These are phyloP conservation scores for Tuber magnatum DNA, from an alignment of 495 filamentous ascomycete species.

Conservation along the genomic window DNA sequence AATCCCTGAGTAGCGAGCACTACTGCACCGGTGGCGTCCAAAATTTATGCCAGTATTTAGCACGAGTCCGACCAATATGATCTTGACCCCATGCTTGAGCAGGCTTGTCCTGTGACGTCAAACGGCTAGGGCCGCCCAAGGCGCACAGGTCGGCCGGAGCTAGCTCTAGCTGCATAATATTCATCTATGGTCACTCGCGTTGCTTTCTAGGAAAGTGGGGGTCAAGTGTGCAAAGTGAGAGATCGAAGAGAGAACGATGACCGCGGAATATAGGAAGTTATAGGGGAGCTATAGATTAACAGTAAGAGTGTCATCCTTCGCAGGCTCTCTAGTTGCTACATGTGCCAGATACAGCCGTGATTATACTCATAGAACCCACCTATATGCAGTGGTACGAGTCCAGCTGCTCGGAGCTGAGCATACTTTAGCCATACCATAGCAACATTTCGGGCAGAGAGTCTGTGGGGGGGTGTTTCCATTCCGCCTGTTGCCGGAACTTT, in stretches of 20 bases:
- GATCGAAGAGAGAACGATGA: too few species aligned
- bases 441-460: neutral
- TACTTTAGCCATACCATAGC: too few species aligned
- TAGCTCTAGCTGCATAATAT: neutral
- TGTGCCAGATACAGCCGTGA: too few species aligned
- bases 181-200: neutral
- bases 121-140: neutral
- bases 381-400: too few species aligned
- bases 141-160: neutral
- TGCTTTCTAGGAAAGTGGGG: neutral
- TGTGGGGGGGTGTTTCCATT: neutral
- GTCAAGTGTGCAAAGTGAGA: too few species aligned
- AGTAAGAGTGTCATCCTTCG: too few species aligned
- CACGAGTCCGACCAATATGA: neutral
- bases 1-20: neutral
- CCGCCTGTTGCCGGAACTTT: neutral
- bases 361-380: too few species aligned
- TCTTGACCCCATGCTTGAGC: neutral
- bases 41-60: neutral
- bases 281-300: too few species aligned
- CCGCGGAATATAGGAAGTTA: too few species aligned
- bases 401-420: too few species aligned
- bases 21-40: neutral
- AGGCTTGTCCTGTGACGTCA: neutral
- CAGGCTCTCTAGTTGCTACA: too few species aligned